phyloP scores from a whole-genome alignment of 441 rosid species.

The Francoa sonchifolia region DNA sequence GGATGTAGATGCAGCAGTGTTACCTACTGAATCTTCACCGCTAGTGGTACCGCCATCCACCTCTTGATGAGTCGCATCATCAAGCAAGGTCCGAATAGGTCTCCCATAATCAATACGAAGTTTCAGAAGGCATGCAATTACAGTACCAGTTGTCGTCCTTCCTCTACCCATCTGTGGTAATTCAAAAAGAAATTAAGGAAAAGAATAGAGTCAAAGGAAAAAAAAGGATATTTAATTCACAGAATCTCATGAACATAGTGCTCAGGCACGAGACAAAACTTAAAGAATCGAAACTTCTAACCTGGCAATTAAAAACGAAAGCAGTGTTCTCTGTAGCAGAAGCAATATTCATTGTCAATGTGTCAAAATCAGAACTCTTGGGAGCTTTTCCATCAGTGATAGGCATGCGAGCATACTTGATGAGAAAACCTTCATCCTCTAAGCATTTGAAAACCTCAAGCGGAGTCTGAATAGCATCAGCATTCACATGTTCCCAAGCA shows the following conservation, averaged over 20 bases:
- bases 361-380: slow-evolving; percentile 89
- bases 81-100: slow-evolving; percentile 61
- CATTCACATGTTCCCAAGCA: slow-evolving; percentile 85
- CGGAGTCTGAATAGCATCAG: slow-evolving; percentile 81
- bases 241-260: not conserved
- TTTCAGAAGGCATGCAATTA: slow-evolving; percentile 94
- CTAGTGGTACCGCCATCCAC: slow-evolving; percentile 81
- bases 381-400: slow-evolving; percentile 99
- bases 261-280: too few relatives aligned
- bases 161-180: slow-evolving; percentile 93
- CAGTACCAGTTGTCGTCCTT: slow-evolving; percentile 98
- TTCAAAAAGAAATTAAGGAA: slow-evolving; percentile 9
- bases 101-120: slow-evolving; percentile 81
- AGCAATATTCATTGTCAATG: slow-evolving; percentile 61
- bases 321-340: slow-evolving; percentile 90
- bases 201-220: slow-evolving; percentile 6
- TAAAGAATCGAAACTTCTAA: slow-evolving; percentile 18
- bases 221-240: slow-evolving; percentile 10
- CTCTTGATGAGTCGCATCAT: slow-evolving; percentile 47
- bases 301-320: slow-evolving; percentile 99
- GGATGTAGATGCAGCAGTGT: slow-evolving; percentile 25
- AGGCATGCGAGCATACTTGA: slow-evolving; percentile 92
- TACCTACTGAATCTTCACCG: slow-evolving; percentile 78
- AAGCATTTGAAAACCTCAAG: slow-evolving; percentile 86
- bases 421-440: slow-evolving; percentile 74